Evolutionary conservation across 805 yeast species (phyloP), one percentile per base, ranked within the genome.

Genomic region (Suhomyces emberorum): DNA sequence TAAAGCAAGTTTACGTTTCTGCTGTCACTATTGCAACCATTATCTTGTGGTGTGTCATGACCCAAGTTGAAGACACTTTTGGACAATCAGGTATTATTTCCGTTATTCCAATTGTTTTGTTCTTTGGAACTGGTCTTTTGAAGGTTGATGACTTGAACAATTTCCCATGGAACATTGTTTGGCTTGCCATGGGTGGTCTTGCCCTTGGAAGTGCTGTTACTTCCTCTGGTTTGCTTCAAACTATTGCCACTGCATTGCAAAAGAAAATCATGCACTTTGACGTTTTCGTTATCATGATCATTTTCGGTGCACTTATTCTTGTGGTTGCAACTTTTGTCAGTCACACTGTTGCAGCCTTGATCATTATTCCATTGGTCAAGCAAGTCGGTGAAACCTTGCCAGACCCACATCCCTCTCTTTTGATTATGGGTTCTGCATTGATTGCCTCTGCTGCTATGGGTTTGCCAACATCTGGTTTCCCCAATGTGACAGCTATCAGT

Each of bases 401-500:
- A 2, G 79, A 77, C 20, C 93, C 95, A 12, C 97, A 87, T 60
- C 95, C 98, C 23, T 74, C 88, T 44, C 55, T 91, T 30, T 66
- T 93, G 48, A 83, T 93, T 31, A 74, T 77, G 79, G 67, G 70
- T 9, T 69, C 76, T 37, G 81, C 80, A 2, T 59, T 77, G 43
- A 66, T 93, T 43, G 87, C 97, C 52, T 91, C 98, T 0, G 81
- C 85, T 24, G 98, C 98, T 2, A 93, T 93, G 98, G 98, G 96
- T 1, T 67, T 93, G 36, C 98, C 98, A 19, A 93, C 98, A 0
- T 85, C 95, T 2, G 98, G 98, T 0, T 91, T 93, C 70, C 98
- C 98, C 4, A 93, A 93, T 52, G 96, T 93, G 23, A 88, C 98
- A 0, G 98, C 98, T 0, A 88, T 93, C 43, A 88, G 97, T 40